phyloP scores from a whole-genome alignment of 345 rosid species.

The Salix koriyanagi region DNA sequence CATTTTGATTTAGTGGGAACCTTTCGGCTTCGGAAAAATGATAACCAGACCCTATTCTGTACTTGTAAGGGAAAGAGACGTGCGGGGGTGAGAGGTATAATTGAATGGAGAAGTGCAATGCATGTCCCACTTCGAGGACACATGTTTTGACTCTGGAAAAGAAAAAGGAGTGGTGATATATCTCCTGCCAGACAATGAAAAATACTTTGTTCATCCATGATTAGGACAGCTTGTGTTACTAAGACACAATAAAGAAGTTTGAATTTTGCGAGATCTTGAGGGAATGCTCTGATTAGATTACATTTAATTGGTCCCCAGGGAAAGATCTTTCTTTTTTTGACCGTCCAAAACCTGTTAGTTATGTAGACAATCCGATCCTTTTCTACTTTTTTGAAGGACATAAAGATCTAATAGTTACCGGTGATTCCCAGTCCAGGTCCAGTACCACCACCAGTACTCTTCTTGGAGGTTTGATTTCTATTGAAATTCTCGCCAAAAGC shows the following conservation, averaged over 20 bases:
- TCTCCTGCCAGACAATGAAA: slow-evolving; percentile 9
- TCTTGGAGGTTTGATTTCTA: background rate
- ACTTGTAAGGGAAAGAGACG: slow-evolving; percentile 5
- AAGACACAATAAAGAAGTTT: background rate
- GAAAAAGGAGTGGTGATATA: background rate
- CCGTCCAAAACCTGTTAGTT: slow-evolving; percentile 5
- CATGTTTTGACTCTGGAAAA: slow-evolving; percentile 22
- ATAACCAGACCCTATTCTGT: background rate
- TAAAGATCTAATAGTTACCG: background rate
- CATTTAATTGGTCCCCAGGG: slow-evolving; percentile 10
- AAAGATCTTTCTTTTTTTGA: slow-evolving; percentile 2
- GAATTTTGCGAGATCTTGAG: background rate
- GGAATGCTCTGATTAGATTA: background rate
- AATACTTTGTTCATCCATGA: slow-evolving; percentile 6
- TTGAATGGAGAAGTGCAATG: slow-evolving; percentile 11
- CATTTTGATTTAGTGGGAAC: slow-evolving; percentile 2
- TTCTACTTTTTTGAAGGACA: too few relatives aligned
- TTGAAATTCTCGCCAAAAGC: background rate
- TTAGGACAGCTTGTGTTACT: slow-evolving; percentile 10
- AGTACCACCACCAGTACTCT: too few relatives aligned
- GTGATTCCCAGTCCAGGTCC: background rate
- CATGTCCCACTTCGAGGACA: slow-evolving; percentile 28
- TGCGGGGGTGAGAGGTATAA: background rate
- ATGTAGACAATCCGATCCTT: background rate
- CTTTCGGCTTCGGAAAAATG: slow-evolving; percentile 18